Percentiles rank a stretch among this genome's conserved stretches.
phyloP scores from a whole-genome alignment of 2,329 filamentous ascomycete species.

The Pseudopyricularia javanii region DNA sequence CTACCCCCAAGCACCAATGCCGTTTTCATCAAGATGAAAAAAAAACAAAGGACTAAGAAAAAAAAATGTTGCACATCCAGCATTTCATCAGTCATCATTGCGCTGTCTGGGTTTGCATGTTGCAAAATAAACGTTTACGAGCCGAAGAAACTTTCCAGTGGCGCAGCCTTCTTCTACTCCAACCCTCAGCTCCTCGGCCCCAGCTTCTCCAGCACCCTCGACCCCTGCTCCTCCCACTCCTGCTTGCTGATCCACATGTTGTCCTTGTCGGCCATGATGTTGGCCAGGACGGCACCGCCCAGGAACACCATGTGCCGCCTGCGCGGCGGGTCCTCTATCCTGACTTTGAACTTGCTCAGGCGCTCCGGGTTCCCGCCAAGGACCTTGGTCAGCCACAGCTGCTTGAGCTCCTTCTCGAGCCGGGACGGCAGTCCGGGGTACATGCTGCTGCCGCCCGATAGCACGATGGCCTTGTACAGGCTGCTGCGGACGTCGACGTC shows the following conservation, averaged over 20 bases:
- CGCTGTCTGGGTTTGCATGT: too few relatives aligned
- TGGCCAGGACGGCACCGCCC: conserved; percentile 88
- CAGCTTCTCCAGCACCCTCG: conserved; percentile 77
- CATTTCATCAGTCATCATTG: too few relatives aligned
- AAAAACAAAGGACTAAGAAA: too few relatives aligned
- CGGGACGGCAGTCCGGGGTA: conserved; percentile 91
- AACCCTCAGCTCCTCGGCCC: conserved; percentile 48
- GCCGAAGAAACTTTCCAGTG: conserved; percentile 6
- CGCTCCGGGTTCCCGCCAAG: conserved; percentile 85
- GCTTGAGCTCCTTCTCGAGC: conserved; percentile 96
- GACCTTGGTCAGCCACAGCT: conserved; percentile 91
- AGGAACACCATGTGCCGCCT: conserved; percentile 98
- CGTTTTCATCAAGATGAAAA: too few relatives aligned
- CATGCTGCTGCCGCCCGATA: conserved; percentile 97
- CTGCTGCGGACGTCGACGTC: conserved; percentile 91
- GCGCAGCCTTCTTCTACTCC: conserved; percentile 27
- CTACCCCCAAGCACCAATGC: too few relatives aligned
- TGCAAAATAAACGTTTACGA: background rate
- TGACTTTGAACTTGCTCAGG: conserved; percentile 97
- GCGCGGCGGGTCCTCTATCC: conserved; percentile 94
- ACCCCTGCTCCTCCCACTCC: conserved; percentile 92
- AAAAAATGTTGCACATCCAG: too few relatives aligned
- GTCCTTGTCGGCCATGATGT: conserved; percentile 98
- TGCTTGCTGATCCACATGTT: conserved; percentile 97
- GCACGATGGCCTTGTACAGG: conserved; percentile 92